Percentiles rank a stretch among this genome's conserved stretches.
These are phyloP conservation scores for Wickerhamiella musiphila DNA, from an alignment of 805 yeast species.

Conservation along the genomic window DNA sequence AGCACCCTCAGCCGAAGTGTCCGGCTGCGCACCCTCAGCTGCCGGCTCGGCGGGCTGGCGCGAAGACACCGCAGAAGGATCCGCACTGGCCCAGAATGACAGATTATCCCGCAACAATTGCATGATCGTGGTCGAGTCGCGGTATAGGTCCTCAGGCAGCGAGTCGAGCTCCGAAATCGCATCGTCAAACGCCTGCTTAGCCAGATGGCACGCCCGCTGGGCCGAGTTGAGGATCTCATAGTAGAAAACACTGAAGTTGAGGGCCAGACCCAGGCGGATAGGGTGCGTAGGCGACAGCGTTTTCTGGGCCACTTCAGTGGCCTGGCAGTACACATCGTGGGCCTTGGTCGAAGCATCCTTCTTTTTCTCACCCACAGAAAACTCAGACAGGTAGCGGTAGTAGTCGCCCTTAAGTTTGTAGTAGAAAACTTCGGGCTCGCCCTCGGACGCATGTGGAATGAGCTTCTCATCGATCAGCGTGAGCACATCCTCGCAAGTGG, in stretches of 20 bases:
- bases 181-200: constrained; percentile 97
- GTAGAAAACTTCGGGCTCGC: constrained; percentile 96
- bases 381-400: constrained; percentile 97
- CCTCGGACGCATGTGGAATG: constrained; percentile 86
- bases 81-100: constrained; percentile 55
- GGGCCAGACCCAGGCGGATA: constrained; percentile 91
- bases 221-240: constrained; percentile 97
- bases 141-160: constrained; percentile 93
- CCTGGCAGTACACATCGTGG: constrained; percentile 84
- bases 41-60: neutral
- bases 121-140: constrained; percentile 97
- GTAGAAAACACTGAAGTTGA: constrained; percentile 94
- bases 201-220: constrained; percentile 96
- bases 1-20: neutral
- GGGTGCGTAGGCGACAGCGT: constrained; percentile 98
- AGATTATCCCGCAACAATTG: constrained; percentile 96
- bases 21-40: neutral
- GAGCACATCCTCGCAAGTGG: constrained; percentile 87
- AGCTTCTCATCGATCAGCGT: constrained; percentile 75
- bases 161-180: constrained; percentile 98
- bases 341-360: constrained; percentile 85
- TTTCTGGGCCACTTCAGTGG: constrained; percentile 91
- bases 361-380: constrained; percentile 79
- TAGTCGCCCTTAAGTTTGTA: constrained; percentile 99
- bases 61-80: neutral